phyloP scores from a whole-genome alignment of 1,284 basidiomycete genomes.

The Ceratobasidium sp. region DNA sequence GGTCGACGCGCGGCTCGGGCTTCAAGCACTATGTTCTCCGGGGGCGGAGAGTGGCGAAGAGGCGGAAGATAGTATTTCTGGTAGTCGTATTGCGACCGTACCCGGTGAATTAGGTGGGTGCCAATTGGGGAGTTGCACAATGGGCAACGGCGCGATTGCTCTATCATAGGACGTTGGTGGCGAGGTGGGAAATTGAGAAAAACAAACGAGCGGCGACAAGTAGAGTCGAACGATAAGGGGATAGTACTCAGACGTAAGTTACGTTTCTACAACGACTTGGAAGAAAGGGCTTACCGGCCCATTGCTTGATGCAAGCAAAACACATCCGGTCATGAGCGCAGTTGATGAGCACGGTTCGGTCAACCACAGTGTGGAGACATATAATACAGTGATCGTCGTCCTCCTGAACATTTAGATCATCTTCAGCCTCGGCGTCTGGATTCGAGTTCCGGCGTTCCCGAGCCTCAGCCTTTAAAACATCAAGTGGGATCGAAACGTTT shows the following conservation, averaged over 20 bases:
- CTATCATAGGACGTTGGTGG: background rate
- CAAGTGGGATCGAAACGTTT: background rate
- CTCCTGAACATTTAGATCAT: conserved; percentile 10
- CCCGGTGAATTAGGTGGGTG: conserved; percentile 83
- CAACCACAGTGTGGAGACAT: conserved; percentile 81
- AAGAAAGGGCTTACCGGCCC: conserved; percentile 73
- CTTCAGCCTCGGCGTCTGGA: background rate
- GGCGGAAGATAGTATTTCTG: conserved; percentile 85
- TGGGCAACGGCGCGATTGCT: conserved; percentile 67
- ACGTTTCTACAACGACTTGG: conserved; percentile 17
- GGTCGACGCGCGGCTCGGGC: conserved; percentile 12
- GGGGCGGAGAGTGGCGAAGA: conserved; percentile 67
- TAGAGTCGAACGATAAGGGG: conserved; percentile 72
- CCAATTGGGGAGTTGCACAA: conserved; percentile 83
- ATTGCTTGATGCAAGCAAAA: conserved; percentile 86
- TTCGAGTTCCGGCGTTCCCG: conserved; percentile 8
- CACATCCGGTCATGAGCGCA: conserved; percentile 90
- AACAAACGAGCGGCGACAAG: conserved; percentile 53
- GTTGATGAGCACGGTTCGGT: conserved; percentile 81
- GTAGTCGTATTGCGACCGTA: conserved; percentile 82
- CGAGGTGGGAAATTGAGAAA: background rate
- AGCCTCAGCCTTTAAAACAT: conserved; percentile 35
- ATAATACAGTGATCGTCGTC: conserved; percentile 72
- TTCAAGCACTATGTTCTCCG: conserved; percentile 42
- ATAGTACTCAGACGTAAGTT: conserved; percentile 7